Base-by-base conservation (phyloP, 2,329 filamentous ascomycete genomes). In the Sarocladiaceae sp. region DNA sequence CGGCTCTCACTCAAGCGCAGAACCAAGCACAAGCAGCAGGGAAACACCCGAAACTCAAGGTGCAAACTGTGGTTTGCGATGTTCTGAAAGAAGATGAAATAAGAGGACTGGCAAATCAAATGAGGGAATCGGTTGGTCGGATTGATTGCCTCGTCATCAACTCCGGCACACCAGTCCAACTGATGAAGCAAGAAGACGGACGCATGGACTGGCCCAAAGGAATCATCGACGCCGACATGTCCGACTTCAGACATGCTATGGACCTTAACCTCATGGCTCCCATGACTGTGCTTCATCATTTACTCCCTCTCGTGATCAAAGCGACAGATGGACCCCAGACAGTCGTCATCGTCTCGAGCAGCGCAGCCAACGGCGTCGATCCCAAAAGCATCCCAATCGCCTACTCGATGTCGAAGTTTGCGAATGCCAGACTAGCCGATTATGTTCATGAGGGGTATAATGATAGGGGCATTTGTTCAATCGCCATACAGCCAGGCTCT, bases 331-430 rank as follows among this genome's bases (percentile, higher is more conserved):
- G 34, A 15, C 21, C 34, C 16, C 34, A 39, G n/a, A 39, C 34
- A 5, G 34, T 39, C 9, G 20, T 39, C 34, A 39, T 39, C 18
- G 34, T 39, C 7, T 39, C 34, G 10, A 39, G 34, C 34, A 39
- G 34, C 20, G 34, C 34, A 19, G 34, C 34, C 19, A 39, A 39
- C 20, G 26, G 26, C 18, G 34, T 39, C 19, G 34, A 39, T 21
- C 34, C 34, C 9, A 23, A 15, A n/a, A 39, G 34, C 34, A 39
- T 39, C 20, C 34, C 34, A 11, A 39, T 39, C n/a, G 60, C 62
- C 2, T 80, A 79, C 49, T 61, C 67, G 45, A 63, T 63, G 2
- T 62, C 60, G 29, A 78, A 79, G 53, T 58, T 76, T 24, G 74
- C 73, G 3, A 49, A 74, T 20, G 51, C 68, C 13, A 61, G 72